Evolutionary conservation across 2,329 filamentous ascomycete species (phyloP).

Genomic region (Ascochyta pisi): DNA sequence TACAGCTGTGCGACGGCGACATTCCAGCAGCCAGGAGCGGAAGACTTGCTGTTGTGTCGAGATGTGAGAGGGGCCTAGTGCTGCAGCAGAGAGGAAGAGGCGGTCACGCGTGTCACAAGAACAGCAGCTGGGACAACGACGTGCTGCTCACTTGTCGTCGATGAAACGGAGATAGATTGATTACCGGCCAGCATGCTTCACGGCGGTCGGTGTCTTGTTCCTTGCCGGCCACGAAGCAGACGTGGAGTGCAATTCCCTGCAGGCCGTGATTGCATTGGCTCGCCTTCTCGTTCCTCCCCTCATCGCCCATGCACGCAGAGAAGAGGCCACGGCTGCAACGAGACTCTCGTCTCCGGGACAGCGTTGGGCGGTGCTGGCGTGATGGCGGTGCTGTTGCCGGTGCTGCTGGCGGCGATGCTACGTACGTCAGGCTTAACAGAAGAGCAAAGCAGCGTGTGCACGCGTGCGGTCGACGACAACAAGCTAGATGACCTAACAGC

Average conservation of each 20-base stretch:
- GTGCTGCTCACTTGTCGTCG: constrained; percentile 3
- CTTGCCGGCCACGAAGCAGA: constrained; percentile 14
- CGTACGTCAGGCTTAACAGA: constrained; percentile 16
- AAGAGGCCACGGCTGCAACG: too few relatives aligned
- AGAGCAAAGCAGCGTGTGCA: not conserved
- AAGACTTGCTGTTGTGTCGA: constrained; percentile 29
- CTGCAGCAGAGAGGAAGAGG: constrained; percentile 32
- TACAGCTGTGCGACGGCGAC: constrained; percentile 30
- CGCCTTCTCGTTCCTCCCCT: constrained; percentile 23
- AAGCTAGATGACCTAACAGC: not conserved
- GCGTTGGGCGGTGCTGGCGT: too few relatives aligned
- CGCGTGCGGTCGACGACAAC: constrained; percentile 10
- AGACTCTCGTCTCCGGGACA: too few relatives aligned
- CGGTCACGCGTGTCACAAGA: constrained; percentile 35
- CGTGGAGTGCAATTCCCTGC: constrained; percentile 14
- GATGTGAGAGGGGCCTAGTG: constrained; percentile 30
- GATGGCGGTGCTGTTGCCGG: too few relatives aligned
- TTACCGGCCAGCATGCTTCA: constrained; percentile 30
- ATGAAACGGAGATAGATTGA: constrained; percentile 8
- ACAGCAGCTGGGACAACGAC: constrained; percentile 26
- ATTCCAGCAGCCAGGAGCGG: constrained; percentile 39
- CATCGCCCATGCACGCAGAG: too few relatives aligned
- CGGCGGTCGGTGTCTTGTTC: constrained; percentile 26
- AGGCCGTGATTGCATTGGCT: not conserved
- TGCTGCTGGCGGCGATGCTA: constrained; percentile 5